A percentile compares a stretch with the other conserved stretches of the same genome.
Conservation (phyloP, 768 basidiomycete genomes). For the Cantharellus cinnabarinus region DNA sequence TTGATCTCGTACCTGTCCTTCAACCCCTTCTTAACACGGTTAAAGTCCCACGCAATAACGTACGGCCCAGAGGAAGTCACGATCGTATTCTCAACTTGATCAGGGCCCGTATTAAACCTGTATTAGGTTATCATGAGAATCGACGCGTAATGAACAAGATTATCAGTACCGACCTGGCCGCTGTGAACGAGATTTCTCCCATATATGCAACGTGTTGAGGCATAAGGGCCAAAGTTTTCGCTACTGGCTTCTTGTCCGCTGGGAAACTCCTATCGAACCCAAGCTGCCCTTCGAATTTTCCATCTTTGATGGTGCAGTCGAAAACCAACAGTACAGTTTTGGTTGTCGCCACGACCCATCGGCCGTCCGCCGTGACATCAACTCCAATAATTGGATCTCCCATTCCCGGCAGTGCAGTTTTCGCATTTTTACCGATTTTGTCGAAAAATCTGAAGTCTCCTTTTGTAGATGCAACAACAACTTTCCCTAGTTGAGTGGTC, state of each 20-base stretch:
- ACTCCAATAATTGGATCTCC: slow-evolving; percentile 91
- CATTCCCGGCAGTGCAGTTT: slow-evolving; percentile 86
- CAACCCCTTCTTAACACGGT: slow-evolving; percentile 80
- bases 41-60: slow-evolving; percentile 94
- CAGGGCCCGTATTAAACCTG: slow-evolving; percentile 85
- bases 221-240: slow-evolving; percentile 67
- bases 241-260: slow-evolving; percentile 79
- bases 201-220: slow-evolving; percentile 90
- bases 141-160: not conserved
- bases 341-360: slow-evolving; percentile 90
- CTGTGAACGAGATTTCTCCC: slow-evolving; percentile 74
- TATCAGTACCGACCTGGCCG: slow-evolving; percentile 46
- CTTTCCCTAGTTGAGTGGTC: slow-evolving; percentile 67
- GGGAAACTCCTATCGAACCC: slow-evolving; percentile 96
- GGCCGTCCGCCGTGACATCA: slow-evolving; percentile 83
- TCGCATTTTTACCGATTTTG: slow-evolving; percentile 92
- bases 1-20: slow-evolving; percentile 91
- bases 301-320: slow-evolving; percentile 86
- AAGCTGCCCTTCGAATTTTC: slow-evolving; percentile 56
- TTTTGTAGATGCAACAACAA: slow-evolving; percentile 90
- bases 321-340: slow-evolving; percentile 85
- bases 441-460: slow-evolving; percentile 94
- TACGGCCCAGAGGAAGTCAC: slow-evolving; percentile 85
- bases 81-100: slow-evolving; percentile 81
- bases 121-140: not conserved